phyloP scores from a whole-genome alignment of 805 yeast genomes.

The Ogataea salicorniae region DNA sequence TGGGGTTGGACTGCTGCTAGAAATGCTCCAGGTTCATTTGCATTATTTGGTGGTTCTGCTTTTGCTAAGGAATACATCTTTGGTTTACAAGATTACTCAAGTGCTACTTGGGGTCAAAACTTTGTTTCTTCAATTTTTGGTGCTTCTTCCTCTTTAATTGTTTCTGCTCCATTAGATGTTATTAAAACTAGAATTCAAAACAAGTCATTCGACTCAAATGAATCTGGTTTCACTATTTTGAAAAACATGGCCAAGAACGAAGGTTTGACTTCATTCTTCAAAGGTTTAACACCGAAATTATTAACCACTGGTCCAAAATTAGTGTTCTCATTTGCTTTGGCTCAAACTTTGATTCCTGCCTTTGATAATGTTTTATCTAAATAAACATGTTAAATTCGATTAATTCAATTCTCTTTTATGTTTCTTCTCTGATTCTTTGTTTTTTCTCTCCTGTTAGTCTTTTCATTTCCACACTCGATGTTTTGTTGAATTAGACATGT shows the following conservation, averaged over 20 bases:
- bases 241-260: constrained; percentile 91
- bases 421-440: too few species aligned
- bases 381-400: not conserved
- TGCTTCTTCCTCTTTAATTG: constrained; percentile 94
- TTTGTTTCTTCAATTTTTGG: constrained; percentile 93
- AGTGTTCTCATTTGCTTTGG: constrained; percentile 96
- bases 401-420: not conserved
- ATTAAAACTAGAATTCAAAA: constrained; percentile 98
- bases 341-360: constrained; percentile 95
- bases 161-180: constrained; percentile 96
- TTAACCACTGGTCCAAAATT: constrained; percentile 97
- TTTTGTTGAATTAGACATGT: too few species aligned
- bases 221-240: constrained; percentile 86
- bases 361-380: constrained; percentile 62
- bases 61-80: constrained; percentile 96
- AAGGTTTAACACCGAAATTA: constrained; percentile 94
- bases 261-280: constrained; percentile 86
- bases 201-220: constrained; percentile 91
- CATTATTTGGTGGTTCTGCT: constrained; percentile 97
- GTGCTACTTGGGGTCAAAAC: constrained; percentile 94
- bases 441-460: not conserved
- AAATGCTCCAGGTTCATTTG: constrained; percentile 98
- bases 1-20: constrained; percentile 99
- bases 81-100: constrained; percentile 77
- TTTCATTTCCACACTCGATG: not conserved